A percentile compares a stretch with the other conserved stretches of the same genome.
Conservation (phyloP, 352 stramenopile genomes). For the Globisporangium iwayamae region DNA sequence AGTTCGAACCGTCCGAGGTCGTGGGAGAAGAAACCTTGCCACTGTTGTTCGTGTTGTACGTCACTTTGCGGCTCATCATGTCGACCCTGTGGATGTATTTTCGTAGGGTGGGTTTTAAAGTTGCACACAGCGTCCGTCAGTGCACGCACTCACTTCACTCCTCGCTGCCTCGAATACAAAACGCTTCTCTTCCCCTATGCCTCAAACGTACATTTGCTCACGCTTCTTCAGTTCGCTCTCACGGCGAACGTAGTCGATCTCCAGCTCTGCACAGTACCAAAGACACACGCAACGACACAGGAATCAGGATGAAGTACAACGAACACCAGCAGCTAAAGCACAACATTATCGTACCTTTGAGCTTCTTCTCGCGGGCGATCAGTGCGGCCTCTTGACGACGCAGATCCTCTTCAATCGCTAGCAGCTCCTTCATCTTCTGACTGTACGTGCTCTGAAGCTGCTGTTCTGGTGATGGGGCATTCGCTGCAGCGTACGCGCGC, state of each 20-base stretch:
- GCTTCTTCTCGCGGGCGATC: slow-evolving; percentile 81
- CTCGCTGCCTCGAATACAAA: slow-evolving; percentile 3
- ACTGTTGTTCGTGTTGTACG: slow-evolving; percentile 34
- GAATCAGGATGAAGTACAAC: background rate
- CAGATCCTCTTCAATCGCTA: slow-evolving; percentile 82
- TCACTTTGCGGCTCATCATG: slow-evolving; percentile 73
- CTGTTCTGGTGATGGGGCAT: slow-evolving; percentile 46
- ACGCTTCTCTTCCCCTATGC: background rate
- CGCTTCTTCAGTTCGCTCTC: slow-evolving; percentile 82
- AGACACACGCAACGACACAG: background rate
- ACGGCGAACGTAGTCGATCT: slow-evolving; percentile 75
- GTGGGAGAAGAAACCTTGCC: slow-evolving; percentile 65
- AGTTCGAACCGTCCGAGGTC: slow-evolving; percentile 75
- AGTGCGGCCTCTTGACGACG: slow-evolving; percentile 80
- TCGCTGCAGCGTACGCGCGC: slow-evolving; percentile 69
- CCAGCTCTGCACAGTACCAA: slow-evolving; percentile 39
- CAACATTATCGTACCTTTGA: slow-evolving; percentile 51
- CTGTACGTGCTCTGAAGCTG: slow-evolving; percentile 81
- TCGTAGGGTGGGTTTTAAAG: slow-evolving; percentile 7
- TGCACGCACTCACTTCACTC: background rate
- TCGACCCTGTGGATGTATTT: slow-evolving; percentile 41
- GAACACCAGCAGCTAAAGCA: background rate
- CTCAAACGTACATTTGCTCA: slow-evolving; percentile 66
- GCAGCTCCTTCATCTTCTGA: slow-evolving; percentile 86
- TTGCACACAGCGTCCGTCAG: slow-evolving; percentile 3